These are phyloP conservation scores for Rhizomucor miehei DNA, from an alignment of 371 early-diverging fungal genomes.

Conservation along the genomic window DNA sequence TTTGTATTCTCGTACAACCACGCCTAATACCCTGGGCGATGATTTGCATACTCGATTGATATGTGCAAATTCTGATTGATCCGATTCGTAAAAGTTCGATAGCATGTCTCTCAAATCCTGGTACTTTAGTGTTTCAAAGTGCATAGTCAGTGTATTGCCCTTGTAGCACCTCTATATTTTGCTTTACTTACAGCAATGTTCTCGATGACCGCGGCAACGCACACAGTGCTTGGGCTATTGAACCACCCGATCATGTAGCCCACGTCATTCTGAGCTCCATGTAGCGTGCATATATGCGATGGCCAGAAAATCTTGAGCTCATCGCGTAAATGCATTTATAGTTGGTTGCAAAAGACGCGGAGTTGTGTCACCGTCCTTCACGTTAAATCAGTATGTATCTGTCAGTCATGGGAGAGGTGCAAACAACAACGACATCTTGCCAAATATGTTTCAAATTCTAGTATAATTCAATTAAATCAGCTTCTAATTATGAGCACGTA, in stretches of 20 bases:
- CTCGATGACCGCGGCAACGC: slow-evolving; percentile 37
- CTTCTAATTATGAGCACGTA: no score
- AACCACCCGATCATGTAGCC: slow-evolving; percentile 47
- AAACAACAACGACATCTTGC: no score
- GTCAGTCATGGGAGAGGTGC: no score
- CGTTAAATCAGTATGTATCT: no score
- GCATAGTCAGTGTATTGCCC: neutral
- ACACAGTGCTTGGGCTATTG: slow-evolving; percentile 22
- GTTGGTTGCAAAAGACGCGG: no score
- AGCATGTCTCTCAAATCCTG: slow-evolving; percentile 20
- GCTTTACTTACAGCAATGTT: slow-evolving; percentile 22
- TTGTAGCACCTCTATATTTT: neutral
- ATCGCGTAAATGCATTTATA: slow-evolving; percentile 18
- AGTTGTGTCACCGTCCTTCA: no score
- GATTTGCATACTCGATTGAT: slow-evolving; percentile 35
- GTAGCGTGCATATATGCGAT: slow-evolving; percentile 38
- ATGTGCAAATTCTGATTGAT: slow-evolving; percentile 25
- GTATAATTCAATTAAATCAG: no score
- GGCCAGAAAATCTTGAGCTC: slow-evolving; percentile 48
- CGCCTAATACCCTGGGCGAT: slow-evolving; percentile 34
- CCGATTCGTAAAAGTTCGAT: slow-evolving; percentile 27
- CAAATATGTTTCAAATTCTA: no score
- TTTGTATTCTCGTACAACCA: slow-evolving; percentile 4
- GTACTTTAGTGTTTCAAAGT: slow-evolving; percentile 17
- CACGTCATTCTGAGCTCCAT: slow-evolving; percentile 3